Conservation (phyloP, 2,329 filamentous ascomycete species). For the Botrytis tulipae region DNA sequence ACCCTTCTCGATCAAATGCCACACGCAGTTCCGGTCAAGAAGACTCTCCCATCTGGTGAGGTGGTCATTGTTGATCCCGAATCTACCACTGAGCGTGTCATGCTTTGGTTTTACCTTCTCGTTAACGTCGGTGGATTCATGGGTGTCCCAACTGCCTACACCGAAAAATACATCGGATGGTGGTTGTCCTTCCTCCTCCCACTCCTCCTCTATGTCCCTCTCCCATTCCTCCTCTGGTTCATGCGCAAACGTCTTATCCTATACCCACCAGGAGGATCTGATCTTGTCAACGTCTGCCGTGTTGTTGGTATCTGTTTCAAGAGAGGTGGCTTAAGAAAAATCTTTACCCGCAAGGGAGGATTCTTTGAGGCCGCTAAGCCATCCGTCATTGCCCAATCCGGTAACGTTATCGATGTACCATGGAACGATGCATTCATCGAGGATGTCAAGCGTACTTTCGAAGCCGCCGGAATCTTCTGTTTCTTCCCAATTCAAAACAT, state of each 20-base stretch:
- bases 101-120: constrained; percentile 60
- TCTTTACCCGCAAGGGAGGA: constrained; percentile 45
- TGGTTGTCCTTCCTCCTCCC: constrained; percentile 47
- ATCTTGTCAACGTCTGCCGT: constrained; percentile 47
- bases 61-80: constrained; percentile 60
- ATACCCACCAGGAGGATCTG: constrained; percentile 47
- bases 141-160: constrained; percentile 45
- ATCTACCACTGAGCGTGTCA: constrained; percentile 51
- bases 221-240: constrained; percentile 50
- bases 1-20: constrained; percentile 58
- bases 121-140: constrained; percentile 63
- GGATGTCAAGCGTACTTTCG: constrained; percentile 68
- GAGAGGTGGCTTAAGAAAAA: constrained; percentile 64
- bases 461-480: constrained; percentile 66
- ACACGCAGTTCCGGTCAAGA: constrained; percentile 44
- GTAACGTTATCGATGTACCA: constrained; percentile 67
- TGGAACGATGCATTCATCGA: constrained; percentile 82
- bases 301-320: constrained; percentile 44
- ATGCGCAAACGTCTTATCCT: constrained; percentile 46
- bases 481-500: constrained; percentile 48
- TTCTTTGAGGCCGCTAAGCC: constrained; percentile 72
- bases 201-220: constrained; percentile 61
- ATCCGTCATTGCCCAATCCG: constrained; percentile 53
- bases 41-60: constrained; percentile 52
- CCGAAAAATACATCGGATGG: constrained; percentile 50